These are phyloP conservation scores for Penicillium malachiteum DNA, from an alignment of 495 filamentous ascomycete genomes.

Conservation along the genomic window DNA sequence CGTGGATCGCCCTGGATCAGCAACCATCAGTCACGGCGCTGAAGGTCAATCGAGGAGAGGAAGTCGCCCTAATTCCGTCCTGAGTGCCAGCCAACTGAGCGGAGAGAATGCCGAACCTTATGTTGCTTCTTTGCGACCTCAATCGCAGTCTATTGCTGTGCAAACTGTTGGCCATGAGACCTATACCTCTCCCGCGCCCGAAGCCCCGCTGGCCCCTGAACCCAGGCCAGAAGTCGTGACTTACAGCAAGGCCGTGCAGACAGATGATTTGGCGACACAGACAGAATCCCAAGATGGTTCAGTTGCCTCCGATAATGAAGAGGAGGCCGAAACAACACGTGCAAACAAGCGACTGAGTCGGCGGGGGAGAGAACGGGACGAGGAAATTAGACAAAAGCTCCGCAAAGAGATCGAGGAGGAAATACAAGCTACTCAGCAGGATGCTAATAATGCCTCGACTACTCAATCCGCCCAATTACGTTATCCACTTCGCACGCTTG, in stretches of 20 bases:
- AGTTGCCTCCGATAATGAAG: conserved; percentile 67
- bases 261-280: conserved; percentile 45
- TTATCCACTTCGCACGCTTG: conserved; percentile 80
- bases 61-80: conserved; percentile 80
- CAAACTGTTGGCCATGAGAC: conserved; percentile 70
- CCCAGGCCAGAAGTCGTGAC: conserved; percentile 77
- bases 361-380: conserved; percentile 75
- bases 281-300: conserved; percentile 52
- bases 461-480: conserved; percentile 48
- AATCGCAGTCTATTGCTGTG: conserved; percentile 53
- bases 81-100: conserved; percentile 73
- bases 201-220: conserved; percentile 70
- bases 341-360: conserved; percentile 67
- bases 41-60: conserved; percentile 66
- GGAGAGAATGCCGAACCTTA: conserved; percentile 61
- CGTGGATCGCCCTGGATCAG: conserved; percentile 72
- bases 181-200: conserved; percentile 65
- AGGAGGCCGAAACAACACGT: conserved; percentile 45
- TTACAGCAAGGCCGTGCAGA: conserved; percentile 96
- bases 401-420: conserved; percentile 92
- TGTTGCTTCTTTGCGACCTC: conserved; percentile 35
- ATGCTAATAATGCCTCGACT: conserved; percentile 50
- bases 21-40: conserved; percentile 64
- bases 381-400: conserved; percentile 82
- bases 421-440: conserved; percentile 64